Evolutionary conservation across 2,329 filamentous ascomycete genomes (phyloP).

Genomic region (Penicillium glabrum): DNA sequence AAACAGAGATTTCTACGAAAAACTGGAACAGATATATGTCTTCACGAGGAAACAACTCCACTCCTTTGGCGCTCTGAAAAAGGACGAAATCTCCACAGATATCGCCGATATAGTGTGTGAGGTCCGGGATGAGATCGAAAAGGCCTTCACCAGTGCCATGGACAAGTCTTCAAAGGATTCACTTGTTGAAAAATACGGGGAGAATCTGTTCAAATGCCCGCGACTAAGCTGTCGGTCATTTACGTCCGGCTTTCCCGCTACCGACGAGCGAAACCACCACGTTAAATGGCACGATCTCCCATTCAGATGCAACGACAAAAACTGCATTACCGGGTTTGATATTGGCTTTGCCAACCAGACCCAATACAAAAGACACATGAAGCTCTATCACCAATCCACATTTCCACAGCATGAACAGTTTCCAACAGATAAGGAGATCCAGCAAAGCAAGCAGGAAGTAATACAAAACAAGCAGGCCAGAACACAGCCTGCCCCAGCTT

Average conservation of each 20-base stretch:
- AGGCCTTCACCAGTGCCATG: background rate
- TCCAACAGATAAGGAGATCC: constrained; percentile 1
- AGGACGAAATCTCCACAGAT: background rate
- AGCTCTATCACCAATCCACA: background rate
- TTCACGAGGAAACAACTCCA: constrained; percentile 1
- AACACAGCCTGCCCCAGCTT: background rate
- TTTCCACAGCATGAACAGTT: background rate
- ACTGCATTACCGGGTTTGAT: background rate
- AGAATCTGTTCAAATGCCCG: background rate
- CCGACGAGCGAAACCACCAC: background rate
- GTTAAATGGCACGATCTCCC: background rate
- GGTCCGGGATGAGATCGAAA: background rate
- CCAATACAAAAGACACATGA: constrained; percentile 4
- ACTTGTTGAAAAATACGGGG: background rate
- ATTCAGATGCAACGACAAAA: background rate
- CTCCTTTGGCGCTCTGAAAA: background rate
- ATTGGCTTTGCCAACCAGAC: background rate
- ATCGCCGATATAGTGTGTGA: background rate
- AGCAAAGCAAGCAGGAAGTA: background rate
- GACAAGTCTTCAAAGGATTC: background rate
- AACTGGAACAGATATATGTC: background rate
- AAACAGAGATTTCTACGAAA: background rate
- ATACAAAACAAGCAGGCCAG: background rate
- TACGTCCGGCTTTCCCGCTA: background rate
- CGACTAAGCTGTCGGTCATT: constrained; percentile 1